Evolutionary conservation across 208 protist genomes (phyloP).

Genomic region (Phytomonas sp.): DNA sequence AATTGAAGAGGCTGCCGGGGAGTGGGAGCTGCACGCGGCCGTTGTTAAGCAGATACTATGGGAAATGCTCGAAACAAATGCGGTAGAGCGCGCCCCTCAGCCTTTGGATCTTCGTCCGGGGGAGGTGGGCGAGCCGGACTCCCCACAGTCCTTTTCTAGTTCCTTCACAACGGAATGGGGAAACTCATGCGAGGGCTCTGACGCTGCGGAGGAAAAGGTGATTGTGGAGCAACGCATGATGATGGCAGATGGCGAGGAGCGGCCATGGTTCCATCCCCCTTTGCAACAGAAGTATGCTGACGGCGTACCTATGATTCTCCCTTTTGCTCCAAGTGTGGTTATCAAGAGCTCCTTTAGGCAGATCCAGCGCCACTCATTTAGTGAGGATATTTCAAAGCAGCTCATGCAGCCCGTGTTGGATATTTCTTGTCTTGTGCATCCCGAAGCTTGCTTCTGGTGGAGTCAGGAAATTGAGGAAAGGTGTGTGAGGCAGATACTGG

Average conservation of each 20-base stretch:
- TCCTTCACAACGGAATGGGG: constrained; percentile 43
- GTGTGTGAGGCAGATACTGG: constrained; percentile 64
- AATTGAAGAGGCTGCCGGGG: constrained; percentile 54
- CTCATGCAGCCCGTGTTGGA: constrained; percentile 83
- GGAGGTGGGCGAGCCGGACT: constrained; percentile 66
- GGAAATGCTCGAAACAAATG: constrained; percentile 85
- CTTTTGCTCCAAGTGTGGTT: constrained; percentile 74
- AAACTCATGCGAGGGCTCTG: not conserved
- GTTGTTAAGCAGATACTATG: constrained; percentile 73
- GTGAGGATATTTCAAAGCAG: constrained; percentile 32
- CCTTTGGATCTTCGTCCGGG: constrained; percentile 47
- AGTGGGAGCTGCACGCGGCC: constrained; percentile 75
- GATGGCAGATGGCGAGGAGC: constrained; percentile 29
- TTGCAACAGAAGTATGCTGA: constrained; percentile 42
- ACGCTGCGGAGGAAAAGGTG: not conserved
- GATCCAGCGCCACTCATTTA: constrained; percentile 24
- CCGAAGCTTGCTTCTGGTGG: constrained; percentile 81
- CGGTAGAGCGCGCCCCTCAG: constrained; percentile 60
- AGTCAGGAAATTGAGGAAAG: constrained; percentile 51
- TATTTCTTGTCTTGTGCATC: constrained; percentile 68
- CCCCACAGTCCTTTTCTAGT: constrained; percentile 49
- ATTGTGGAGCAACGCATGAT: constrained; percentile 71
- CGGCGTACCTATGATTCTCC: constrained; percentile 58
- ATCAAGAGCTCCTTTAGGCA: constrained; percentile 47
- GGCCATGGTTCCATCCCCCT: constrained; percentile 73